Evolutionary conservation across 805 yeast genomes (phyloP).

Genomic region (Cephaloascus albidus): DNA sequence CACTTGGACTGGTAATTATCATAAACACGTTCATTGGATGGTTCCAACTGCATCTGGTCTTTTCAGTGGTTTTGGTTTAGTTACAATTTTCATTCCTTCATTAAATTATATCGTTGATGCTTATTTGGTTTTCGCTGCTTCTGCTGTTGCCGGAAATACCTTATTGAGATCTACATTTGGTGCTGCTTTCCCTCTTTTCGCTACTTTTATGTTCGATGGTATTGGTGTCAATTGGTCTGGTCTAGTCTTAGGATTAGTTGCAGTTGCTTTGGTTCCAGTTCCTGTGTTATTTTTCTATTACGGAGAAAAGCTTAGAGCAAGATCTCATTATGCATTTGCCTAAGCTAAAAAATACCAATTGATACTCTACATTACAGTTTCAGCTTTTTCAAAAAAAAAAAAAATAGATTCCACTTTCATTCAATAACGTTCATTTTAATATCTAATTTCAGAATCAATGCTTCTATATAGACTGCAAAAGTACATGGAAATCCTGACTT

Average conservation of each 20-base stretch:
- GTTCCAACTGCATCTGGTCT: constrained; percentile 44
- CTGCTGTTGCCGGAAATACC: constrained; percentile 58
- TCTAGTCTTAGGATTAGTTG: constrained; percentile 43
- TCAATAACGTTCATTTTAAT: too few relatives aligned
- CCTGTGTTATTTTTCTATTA: constrained; percentile 44
- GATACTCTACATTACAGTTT: too few relatives aligned
- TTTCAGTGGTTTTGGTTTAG: constrained; percentile 32
- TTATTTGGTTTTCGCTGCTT: constrained; percentile 48
- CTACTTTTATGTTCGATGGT: constrained; percentile 39
- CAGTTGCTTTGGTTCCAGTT: constrained; percentile 41
- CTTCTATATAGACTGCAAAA: too few relatives aligned
- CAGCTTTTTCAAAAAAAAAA: too few relatives aligned
- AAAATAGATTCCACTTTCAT: too few relatives aligned
- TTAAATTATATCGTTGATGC: constrained; percentile 55
- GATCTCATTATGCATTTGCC: not conserved
- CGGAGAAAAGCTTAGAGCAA: constrained; percentile 28
- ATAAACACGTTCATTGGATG: constrained; percentile 39
- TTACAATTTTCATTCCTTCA: constrained; percentile 50
- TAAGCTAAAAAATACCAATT: too few relatives aligned
- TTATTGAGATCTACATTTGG: constrained; percentile 51
- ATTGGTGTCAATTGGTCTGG: constrained; percentile 47
- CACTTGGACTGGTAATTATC: constrained; percentile 48
- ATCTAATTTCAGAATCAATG: too few relatives aligned
- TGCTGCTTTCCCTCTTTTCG: constrained; percentile 53
- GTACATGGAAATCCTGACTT: too few relatives aligned